Base-by-base conservation (phyloP, 192 early-diverging fungal genomes). In the Coemansia sp. region DNA sequence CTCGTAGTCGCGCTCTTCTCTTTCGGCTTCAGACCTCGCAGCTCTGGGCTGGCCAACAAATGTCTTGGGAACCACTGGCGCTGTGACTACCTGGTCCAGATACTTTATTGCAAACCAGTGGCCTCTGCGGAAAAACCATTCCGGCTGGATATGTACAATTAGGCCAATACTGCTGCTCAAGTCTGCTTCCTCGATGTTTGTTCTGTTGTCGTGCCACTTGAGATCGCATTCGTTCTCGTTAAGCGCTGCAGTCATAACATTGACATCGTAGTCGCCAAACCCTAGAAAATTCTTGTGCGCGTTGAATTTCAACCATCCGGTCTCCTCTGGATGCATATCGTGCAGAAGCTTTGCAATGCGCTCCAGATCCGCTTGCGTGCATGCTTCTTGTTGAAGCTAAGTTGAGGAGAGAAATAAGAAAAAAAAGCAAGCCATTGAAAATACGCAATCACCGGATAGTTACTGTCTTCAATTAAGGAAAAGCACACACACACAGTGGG, bases 261-360 rank as follows among this genome's bases (percentile, higher is more conserved):
- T 84, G 55, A 84, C 72, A 64, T 84, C 82, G 66, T 84, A 84
- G 74, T 80, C 71, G 39, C 82, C 82, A 21, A 80, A 74, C 5
- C 82, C 82, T 7, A 78, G 57, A 37, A 73, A 68, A 22, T 71
- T 74, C 52, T 74, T 73, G 71, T 84, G 82, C 11, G 68, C 67
- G 71, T 84, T 84, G 64, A 73, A 63, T 59, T 70, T 68, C 26
- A 78, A 68, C 73, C 70, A 76, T 12, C 77, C 71, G 18, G 43
- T 54, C 39, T 76, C 49, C 45, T 73, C 71, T 8, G 68, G 73
- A 21, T 79, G 71, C n/a, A 63, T 15, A 22, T 58, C 63, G 54
- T 76, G 74, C 61, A 84, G 61, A 9, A 77, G 61, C 46, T 68
- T 71, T 46, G 77, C 77, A 21, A 84, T 78, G 18, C 71, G 74